A percentile compares a stretch with the other conserved stretches of the same genome.
Evolutionary conservation across 805 yeast species (phyloP).

Genomic region (Ogataea saltuana): DNA sequence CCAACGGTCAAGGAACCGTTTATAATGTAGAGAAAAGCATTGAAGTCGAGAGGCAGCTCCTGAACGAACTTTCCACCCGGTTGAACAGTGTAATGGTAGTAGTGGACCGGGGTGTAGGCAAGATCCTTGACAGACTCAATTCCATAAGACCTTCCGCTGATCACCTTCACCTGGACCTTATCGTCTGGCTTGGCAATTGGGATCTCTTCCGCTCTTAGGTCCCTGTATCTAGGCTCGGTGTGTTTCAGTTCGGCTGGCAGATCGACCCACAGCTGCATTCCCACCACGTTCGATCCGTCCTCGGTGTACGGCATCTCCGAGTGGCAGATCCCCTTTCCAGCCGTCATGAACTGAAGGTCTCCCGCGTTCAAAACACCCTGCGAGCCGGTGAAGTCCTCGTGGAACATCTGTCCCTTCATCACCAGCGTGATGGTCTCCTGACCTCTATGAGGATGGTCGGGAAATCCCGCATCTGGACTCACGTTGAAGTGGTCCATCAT

Average conservation of each 20-base stretch:
- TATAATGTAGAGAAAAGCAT: constrained; percentile 67
- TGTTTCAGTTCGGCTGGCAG: constrained; percentile 65
- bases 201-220: constrained; percentile 65
- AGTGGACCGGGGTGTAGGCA: constrained; percentile 80
- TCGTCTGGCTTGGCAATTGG: constrained; percentile 69
- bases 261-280: constrained; percentile 89
- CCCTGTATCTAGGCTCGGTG: constrained; percentile 74
- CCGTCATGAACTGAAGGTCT: constrained; percentile 92
- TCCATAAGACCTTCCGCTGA: constrained; percentile 76
- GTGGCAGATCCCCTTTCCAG: constrained; percentile 85
- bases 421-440: constrained; percentile 78
- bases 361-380: constrained; percentile 76
- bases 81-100: constrained; percentile 62
- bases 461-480: constrained; percentile 69
- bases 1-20: constrained; percentile 57
- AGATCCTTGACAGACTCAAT: constrained; percentile 70
- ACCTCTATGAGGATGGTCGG: constrained; percentile 83
- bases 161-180: constrained; percentile 65
- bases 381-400: constrained; percentile 87
- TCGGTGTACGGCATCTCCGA: constrained; percentile 77
- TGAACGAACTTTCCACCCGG: constrained; percentile 69
- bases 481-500: constrained; percentile 79
- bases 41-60: constrained; percentile 57
- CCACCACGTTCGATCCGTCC: constrained; percentile 51
- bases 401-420: constrained; percentile 67